Evolutionary conservation across 2,329 filamentous ascomycete species (phyloP).

Genomic region (Xylaria polymorpha): DNA sequence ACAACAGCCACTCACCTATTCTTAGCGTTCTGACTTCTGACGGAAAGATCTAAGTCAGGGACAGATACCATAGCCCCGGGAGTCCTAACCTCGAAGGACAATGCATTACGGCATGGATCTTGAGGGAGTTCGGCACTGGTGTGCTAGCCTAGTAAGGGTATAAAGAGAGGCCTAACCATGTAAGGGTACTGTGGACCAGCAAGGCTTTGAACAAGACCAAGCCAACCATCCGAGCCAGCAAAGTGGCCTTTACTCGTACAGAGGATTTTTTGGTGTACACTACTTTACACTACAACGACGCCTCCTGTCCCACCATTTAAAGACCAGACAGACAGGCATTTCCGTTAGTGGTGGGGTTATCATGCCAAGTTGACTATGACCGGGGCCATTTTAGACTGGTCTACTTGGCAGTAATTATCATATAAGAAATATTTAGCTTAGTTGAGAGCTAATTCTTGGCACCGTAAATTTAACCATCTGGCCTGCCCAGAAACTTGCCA

Average conservation of each 20-base stretch:
- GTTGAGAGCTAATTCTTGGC: constrained; percentile 13
- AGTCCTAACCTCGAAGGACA: constrained; percentile 10
- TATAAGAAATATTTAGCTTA: constrained; percentile 7
- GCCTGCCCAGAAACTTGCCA: neutral
- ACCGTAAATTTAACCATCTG: neutral
- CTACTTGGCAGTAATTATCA: neutral
- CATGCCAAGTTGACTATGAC: constrained; percentile 3
- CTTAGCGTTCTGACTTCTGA: neutral
- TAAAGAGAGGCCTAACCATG: neutral
- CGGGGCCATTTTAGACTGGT: neutral
- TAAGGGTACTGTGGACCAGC: neutral
- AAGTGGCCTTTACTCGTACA: neutral
- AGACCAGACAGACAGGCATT: neutral
- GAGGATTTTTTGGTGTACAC: constrained; percentile 9
- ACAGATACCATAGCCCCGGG: constrained; percentile 9
- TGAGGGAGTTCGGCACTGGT: constrained; percentile 13
- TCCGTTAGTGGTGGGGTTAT: neutral
- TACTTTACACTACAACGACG: neutral
- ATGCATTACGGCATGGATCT: constrained; percentile 7
- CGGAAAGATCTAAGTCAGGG: constrained; percentile 10
- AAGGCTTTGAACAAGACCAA: neutral
- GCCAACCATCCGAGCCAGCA: neutral
- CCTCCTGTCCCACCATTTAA: constrained; percentile 6
- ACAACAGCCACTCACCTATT: neutral
- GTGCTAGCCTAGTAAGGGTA: constrained; percentile 5